These are phyloP conservation scores for Dalbergia oliveri DNA, from an alignment of 306 rosid species.

Conservation along the genomic window DNA sequence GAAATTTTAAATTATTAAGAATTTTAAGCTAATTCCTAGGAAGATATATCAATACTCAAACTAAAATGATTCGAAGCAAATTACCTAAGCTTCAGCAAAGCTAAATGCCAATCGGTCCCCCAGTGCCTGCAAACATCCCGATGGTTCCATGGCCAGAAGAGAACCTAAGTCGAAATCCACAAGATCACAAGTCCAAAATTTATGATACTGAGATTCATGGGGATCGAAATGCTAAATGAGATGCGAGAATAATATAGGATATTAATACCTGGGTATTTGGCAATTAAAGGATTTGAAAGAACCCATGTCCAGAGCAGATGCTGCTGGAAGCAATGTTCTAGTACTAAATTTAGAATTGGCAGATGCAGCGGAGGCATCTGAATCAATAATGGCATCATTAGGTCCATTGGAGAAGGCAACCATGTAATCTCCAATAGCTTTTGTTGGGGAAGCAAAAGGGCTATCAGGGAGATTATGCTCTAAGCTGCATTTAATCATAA, in stretches of 20 bases:
- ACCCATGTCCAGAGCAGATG: slow-evolving; percentile 77
- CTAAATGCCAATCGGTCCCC: slow-evolving; percentile 90
- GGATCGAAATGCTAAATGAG: background rate
- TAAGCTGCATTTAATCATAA: slow-evolving; percentile 71
- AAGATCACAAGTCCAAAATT: slow-evolving; percentile 15
- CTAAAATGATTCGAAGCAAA: too few species aligned
- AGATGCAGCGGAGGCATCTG: slow-evolving; percentile 57
- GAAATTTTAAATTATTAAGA: too few species aligned
- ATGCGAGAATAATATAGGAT: background rate
- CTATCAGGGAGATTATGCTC: slow-evolving; percentile 98
- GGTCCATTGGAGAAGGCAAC: slow-evolving; percentile 57
- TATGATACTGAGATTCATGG: slow-evolving; percentile 32
- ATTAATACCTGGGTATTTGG: slow-evolving; percentile 85
- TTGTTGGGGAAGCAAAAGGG: slow-evolving; percentile 96
- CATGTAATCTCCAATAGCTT: slow-evolving; percentile 63
- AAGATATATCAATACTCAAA: too few species aligned
- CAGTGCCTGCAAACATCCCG: slow-evolving; percentile 84
- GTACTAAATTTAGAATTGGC: slow-evolving; percentile 60
- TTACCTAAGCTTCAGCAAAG: slow-evolving; percentile 51
- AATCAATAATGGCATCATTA: slow-evolving; percentile 53
- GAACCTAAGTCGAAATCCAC: slow-evolving; percentile 58
- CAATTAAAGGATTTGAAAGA: slow-evolving; percentile 86
- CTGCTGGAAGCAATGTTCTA: slow-evolving; percentile 58
- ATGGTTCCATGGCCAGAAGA: slow-evolving; percentile 84
- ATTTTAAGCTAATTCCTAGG: too few species aligned